phyloP scores from a whole-genome alignment of 805 yeast genomes.

The Yarrowia porcina region DNA sequence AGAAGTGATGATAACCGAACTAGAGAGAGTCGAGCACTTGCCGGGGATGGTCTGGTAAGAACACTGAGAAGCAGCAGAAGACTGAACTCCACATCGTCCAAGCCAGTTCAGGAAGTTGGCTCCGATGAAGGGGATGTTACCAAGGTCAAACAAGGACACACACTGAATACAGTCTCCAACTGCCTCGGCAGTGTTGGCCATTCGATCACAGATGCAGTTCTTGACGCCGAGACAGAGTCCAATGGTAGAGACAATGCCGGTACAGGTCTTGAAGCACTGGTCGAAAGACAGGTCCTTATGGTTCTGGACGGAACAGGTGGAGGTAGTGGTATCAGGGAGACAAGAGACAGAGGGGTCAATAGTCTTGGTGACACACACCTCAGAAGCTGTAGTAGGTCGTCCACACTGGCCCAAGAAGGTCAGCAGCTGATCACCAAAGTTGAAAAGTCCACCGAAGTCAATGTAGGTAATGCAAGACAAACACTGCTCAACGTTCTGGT shows the following conservation, averaged over 20 bases:
- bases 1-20: background rate
- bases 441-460: background rate
- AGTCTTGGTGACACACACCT: constrained; percentile 2
- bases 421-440: background rate
- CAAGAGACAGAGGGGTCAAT: background rate
- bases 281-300: background rate
- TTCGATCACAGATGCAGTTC: constrained; percentile 3
- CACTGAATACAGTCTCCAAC: constrained; percentile 13
- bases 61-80: background rate
- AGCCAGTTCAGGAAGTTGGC: constrained; percentile 17
- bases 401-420: background rate
- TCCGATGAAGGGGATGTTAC: background rate
- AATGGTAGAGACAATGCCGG: background rate
- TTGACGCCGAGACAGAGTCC: background rate
- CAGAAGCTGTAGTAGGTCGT: background rate
- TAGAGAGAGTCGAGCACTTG: background rate
- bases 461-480: background rate
- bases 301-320: background rate
- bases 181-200: background rate
- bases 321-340: constrained; percentile 2
- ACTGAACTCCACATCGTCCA: background rate
- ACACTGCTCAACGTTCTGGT: background rate
- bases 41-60: background rate
- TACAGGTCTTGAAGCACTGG: background rate
- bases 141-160: background rate